These are phyloP conservation scores for Hirsutella minnesotensis DNA, from an alignment of 2,329 filamentous ascomycete genomes.

Conservation along the genomic window DNA sequence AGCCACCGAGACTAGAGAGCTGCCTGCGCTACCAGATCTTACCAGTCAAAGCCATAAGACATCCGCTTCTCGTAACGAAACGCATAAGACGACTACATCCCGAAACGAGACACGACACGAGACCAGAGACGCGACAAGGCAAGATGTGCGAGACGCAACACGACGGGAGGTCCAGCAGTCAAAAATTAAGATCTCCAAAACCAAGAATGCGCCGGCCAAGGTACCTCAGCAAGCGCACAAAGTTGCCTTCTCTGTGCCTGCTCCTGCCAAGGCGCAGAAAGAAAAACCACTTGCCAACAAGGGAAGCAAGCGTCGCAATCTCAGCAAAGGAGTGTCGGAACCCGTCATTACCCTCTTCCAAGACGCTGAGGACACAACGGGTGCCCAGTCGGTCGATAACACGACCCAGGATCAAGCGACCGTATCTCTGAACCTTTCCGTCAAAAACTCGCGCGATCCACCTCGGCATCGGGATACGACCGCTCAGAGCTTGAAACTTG, in stretches of 20 bases:
- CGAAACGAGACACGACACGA: slow-evolving; percentile 14
- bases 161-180: slow-evolving; percentile 16
- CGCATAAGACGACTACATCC: too few relatives aligned
- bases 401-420: slow-evolving; percentile 19
- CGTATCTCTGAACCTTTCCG: slow-evolving; percentile 18
- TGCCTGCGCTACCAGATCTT: slow-evolving; percentile 16
- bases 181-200: slow-evolving; percentile 14
- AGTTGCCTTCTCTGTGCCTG: slow-evolving; percentile 30
- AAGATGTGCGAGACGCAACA: slow-evolving; percentile 14
- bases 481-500: slow-evolving; percentile 13
- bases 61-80: not conserved
- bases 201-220: slow-evolving; percentile 11
- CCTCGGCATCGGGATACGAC: slow-evolving; percentile 7
- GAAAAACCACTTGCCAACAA: slow-evolving; percentile 24
- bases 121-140: not conserved
- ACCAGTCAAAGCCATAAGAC: slow-evolving; percentile 20
- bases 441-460: slow-evolving; percentile 6
- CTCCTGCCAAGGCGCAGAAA: slow-evolving; percentile 21
- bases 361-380: slow-evolving; percentile 23
- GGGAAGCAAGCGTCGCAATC: slow-evolving; percentile 27
- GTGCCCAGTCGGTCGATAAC: slow-evolving; percentile 19
- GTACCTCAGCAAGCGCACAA: slow-evolving; percentile 17
- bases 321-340: not conserved
- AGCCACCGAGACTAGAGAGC: slow-evolving; percentile 19
- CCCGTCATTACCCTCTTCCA: slow-evolving; percentile 12